phyloP scores from a whole-genome alignment of 441 rosid species.

The Croton laevigatus region DNA sequence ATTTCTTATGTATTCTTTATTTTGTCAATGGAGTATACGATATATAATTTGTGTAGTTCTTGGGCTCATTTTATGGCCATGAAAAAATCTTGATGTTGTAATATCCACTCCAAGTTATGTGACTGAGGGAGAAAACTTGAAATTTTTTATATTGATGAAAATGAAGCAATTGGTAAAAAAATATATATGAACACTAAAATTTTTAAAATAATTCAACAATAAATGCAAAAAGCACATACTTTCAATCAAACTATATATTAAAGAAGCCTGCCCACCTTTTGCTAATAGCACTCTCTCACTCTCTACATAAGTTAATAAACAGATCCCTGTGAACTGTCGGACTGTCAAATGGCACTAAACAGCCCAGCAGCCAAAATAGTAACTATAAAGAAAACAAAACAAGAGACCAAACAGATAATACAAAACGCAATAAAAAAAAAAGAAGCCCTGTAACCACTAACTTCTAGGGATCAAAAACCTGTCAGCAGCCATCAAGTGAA shows the following conservation, averaged over 20 bases:
- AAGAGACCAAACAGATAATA: not conserved
- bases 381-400: not conserved
- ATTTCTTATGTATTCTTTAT: no score
- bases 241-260: constrained; percentile 12
- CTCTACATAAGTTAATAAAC: constrained; percentile 9
- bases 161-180: not conserved
- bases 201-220: no score
- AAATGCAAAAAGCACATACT: not conserved
- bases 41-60: no score
- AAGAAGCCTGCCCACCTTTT: constrained; percentile 11
- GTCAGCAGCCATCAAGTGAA: constrained; percentile 31
- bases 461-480: constrained; percentile 26
- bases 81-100: no score
- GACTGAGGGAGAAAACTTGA: no score
- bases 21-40: no score
- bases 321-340: not conserved
- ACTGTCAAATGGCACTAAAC: constrained; percentile 18
- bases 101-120: no score
- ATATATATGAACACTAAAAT: not conserved
- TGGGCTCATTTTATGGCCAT: no score
- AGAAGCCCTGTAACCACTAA: constrained; percentile 19
- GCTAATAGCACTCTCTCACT: constrained; percentile 1
- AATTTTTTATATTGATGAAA: no score
- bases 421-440: not conserved
- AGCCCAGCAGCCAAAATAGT: constrained; percentile 10